Base-by-base conservation (phyloP, 2,329 filamentous ascomycete genomes). In the Tolypocladium endophyticum region DNA sequence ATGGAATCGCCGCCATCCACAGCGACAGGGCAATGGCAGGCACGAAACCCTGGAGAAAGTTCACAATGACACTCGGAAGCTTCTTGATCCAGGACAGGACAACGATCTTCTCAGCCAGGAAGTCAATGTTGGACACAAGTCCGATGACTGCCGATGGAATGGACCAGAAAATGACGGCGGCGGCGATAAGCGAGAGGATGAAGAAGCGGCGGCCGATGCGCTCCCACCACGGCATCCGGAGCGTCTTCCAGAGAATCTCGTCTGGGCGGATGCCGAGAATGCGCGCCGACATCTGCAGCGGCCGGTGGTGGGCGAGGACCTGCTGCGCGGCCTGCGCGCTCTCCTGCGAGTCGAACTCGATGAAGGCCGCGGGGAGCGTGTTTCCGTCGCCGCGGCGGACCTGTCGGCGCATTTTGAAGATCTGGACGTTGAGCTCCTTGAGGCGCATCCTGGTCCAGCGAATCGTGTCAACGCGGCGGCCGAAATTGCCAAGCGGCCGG, bases 401-500 rank as follows among this genome's bases (percentile, higher is more conserved):
- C 53, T 95, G 82, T 56, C 86, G 85, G 64, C 87, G 83, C 58
- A 97, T 84, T 72, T 95, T 88, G 62, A 67, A 72, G 36, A 78
- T 77, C 20, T 74, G 70, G 0, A 69, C 61, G 55, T 76, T 77
- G 18, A 78, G 66, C 2, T 75, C 69, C 33, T 72, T 71, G 2
- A 78, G 66, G 4, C 74, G 68, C 1, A 81, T 78, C 57, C 94
- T 88, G 63, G 86, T 89, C 88, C 89, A 97, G 63, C 93, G 86
- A 72, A 99, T 97, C 0, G 92, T 94, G 74, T 99, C 94, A 20
- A 97, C 92, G 72, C 96, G 94, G 70, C 91, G 87, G 65, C 92
- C 89, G 64, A 92, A 82, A 55, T 89, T 79, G 20, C 82, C 83
- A 28, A 94, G 72, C 7, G 81, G 76, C 0, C 79, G 70, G 70